These are phyloP conservation scores for Neopestalotiopsis sp. DNA, from an alignment of 2,329 filamentous ascomycete species.

Conservation along the genomic window DNA sequence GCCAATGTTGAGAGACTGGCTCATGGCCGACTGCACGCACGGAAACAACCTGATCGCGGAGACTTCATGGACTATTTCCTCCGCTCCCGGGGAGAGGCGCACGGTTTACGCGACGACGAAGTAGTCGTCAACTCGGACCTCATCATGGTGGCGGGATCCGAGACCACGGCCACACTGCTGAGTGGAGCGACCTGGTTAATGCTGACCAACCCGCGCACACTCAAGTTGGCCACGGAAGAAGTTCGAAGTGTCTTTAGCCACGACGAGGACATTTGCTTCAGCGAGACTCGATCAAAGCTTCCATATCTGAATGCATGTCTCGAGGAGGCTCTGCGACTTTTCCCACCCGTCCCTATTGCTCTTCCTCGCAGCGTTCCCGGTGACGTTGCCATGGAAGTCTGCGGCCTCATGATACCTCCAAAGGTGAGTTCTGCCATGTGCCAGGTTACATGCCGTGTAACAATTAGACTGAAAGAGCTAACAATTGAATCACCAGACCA, in stretches of 20 bases:
- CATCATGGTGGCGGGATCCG: constrained; percentile 24
- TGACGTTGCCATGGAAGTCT: constrained; percentile 29
- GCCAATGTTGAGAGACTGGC: constrained; percentile 29
- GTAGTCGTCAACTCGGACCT: constrained; percentile 38
- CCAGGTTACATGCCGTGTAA: not conserved
- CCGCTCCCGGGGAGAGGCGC: constrained; percentile 34
- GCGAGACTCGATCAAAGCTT: constrained; percentile 19
- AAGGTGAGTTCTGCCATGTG: constrained; percentile 25
- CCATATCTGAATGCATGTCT: constrained; percentile 22
- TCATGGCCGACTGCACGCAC: constrained; percentile 30
- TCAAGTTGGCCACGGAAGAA: constrained; percentile 27
- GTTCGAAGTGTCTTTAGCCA: constrained; percentile 30
- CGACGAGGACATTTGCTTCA: constrained; percentile 27
- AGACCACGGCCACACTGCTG: constrained; percentile 1
- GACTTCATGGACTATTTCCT: constrained; percentile 27
- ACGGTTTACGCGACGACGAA: constrained; percentile 36
- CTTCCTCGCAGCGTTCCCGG: constrained; percentile 29
- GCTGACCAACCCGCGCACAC: constrained; percentile 27
- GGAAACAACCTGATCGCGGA: constrained; percentile 32
- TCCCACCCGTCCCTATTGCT: constrained; percentile 21
- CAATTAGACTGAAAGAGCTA: not conserved
- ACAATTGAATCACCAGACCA: constrained; percentile 15
- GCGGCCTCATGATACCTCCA: constrained; percentile 28
- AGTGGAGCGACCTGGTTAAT: constrained; percentile 35
- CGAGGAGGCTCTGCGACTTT: constrained; percentile 23